These are phyloP conservation scores for Phanerochaete sordida DNA, from an alignment of 768 basidiomycete genomes.

Conservation along the genomic window DNA sequence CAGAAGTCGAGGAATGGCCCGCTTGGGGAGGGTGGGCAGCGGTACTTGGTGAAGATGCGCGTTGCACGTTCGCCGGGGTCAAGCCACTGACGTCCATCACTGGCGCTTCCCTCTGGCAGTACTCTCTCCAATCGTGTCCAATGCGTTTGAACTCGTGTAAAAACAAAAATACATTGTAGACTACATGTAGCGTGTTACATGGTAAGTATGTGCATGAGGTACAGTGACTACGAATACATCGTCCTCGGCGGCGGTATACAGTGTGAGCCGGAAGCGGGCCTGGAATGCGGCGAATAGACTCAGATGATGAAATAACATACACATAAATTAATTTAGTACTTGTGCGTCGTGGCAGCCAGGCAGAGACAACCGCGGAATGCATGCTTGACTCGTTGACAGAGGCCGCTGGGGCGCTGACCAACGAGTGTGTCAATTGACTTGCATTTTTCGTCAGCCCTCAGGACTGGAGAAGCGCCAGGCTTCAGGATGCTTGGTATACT, in stretches of 20 bases:
- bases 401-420: not conserved
- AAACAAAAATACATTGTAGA: not conserved
- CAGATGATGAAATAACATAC: not conserved
- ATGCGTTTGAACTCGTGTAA: not conserved
- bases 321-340: conserved; percentile 1
- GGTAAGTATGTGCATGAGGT: not conserved
- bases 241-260: not conserved
- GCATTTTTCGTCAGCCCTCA: not conserved
- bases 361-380: not conserved
- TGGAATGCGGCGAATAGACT: not conserved
- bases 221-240: not conserved
- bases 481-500: not conserved
- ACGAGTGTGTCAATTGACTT: not conserved
- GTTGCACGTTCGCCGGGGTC: not conserved
- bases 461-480: conserved; percentile 3
- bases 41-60: not conserved
- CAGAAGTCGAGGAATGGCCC: not conserved
- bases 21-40: not conserved
- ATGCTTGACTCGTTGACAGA: not conserved
- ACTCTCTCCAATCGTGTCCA: not conserved
- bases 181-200: not conserved
- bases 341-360: not conserved
- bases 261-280: not conserved
- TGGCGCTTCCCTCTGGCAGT: not conserved
- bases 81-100: conserved; percentile 3